Base-by-base conservation (phyloP, 345 rosid species). In the Erodium maritimum region DNA sequence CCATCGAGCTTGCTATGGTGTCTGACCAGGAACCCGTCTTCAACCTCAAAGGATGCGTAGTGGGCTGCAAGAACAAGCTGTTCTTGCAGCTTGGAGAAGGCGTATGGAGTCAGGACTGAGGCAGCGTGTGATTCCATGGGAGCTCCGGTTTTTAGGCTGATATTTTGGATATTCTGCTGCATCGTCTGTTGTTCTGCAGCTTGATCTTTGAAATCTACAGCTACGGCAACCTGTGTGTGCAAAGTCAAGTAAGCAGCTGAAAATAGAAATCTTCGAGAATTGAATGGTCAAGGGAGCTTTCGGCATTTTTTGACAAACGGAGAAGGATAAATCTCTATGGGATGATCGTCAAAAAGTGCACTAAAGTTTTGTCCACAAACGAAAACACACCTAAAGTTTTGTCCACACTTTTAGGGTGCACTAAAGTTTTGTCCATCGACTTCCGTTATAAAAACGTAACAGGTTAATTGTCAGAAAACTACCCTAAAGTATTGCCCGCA, bases 91-190 rank as follows among this genome's bases (percentile, higher is more conserved):
- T 81, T 88, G 23, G 93, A 86, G 79, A 91, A 88, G 54, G 96
- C 95, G n/a, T 79, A 86, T 12, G 97, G 96, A 37, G 98, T 88
- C 64, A 91, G 88, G 61, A 91, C 72, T 2, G 87, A 61, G 29
- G 93, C 95, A 5, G 96, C 95, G 64, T 91, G 90, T 19, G 95
- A 82, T 74, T 91, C 95, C 98, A 91, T 91, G 5, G 98, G 96
- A 5, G 95, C 95, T 0, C 97, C 97, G 0, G 97, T 88, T 68
- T 91, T 88, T 51, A 88, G 73, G 77, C 79, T 73, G 60, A 88
- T 86, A 61, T 91, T 91, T 67, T 88, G 96, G 52, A 91, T 84
- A 72, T 88, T 91, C 69, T 84, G 95, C 73, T 88, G 98, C 98
- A 91, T 91, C 23, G 87, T 86, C 67, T 88, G 96, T 73, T 88